Conservation (phyloP, 2,329 filamentous ascomycete species). For the Verticillium tricorpus region DNA sequence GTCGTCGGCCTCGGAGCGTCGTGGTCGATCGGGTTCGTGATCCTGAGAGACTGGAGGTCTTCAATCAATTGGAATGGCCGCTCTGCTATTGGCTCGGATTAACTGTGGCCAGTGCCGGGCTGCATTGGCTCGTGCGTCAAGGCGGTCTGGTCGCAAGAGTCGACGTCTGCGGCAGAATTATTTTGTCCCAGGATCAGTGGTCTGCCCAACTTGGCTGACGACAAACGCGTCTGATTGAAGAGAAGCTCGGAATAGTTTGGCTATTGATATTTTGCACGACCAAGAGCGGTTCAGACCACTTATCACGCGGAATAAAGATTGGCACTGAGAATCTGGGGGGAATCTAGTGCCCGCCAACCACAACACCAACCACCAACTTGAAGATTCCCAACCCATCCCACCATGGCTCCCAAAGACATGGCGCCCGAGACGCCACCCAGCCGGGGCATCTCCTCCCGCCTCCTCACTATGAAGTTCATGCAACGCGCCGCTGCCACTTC, state of each 20-base stretch:
- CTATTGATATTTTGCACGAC: neutral
- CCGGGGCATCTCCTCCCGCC: conserved; percentile 72
- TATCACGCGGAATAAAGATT: too few species aligned
- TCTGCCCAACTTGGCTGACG: neutral
- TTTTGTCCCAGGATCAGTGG: neutral
- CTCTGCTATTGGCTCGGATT: conserved; percentile 1
- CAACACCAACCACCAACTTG: too few species aligned
- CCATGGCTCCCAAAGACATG: conserved; percentile 23
- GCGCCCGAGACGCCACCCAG: conserved; percentile 50
- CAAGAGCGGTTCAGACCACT: neutral
- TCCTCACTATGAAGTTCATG: conserved; percentile 98
- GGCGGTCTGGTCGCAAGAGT: neutral
- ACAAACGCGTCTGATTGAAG: too few species aligned
- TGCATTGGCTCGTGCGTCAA: neutral
- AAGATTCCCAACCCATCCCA: neutral
- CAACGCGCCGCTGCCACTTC: conserved; percentile 68
- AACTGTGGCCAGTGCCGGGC: neutral
- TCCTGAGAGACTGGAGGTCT: neutral
- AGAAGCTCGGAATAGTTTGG: neutral
- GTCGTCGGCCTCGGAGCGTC: neutral
- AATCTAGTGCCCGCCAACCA: too few species aligned
- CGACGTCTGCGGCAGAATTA: neutral
- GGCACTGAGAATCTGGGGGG: too few species aligned
- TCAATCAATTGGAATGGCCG: conserved; percentile 3
- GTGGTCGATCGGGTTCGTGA: neutral